A percentile compares a stretch with the other conserved stretches of the same genome.
Evolutionary conservation across 805 yeast species (phyloP).

Genomic region (Schwanniomyces pseudopolymorphus): DNA sequence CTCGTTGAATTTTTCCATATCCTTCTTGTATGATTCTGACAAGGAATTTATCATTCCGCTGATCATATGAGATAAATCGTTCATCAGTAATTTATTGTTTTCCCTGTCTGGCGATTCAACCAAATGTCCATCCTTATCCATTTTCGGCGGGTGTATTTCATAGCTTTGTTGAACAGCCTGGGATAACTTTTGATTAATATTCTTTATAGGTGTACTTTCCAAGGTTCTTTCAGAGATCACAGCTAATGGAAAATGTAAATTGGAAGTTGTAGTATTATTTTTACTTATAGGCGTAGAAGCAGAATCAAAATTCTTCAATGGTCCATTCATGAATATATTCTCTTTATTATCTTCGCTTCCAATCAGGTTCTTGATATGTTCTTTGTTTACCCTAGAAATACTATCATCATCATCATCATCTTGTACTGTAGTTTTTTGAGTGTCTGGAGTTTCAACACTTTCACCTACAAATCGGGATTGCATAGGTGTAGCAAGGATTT

Average conservation of each 20-base stretch:
- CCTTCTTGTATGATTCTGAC: slow-evolving; percentile 52
- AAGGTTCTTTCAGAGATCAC: slow-evolving; percentile 31
- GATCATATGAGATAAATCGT: slow-evolving; percentile 36
- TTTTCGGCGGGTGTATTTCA: slow-evolving; percentile 33
- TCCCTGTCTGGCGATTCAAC: slow-evolving; percentile 11
- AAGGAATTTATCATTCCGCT: slow-evolving; percentile 48
- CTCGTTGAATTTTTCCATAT: slow-evolving; percentile 40
- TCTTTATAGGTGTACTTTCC: slow-evolving; percentile 25
- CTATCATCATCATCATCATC: slow-evolving; percentile 38
- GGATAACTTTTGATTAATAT: slow-evolving; percentile 5
- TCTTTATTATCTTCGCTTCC: slow-evolving; percentile 47
- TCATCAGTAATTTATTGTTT: slow-evolving; percentile 23
- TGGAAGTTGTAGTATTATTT: slow-evolving; percentile 8
- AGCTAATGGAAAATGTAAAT: slow-evolving; percentile 26
- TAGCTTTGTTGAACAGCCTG: slow-evolving; percentile 12
- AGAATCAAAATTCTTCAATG: slow-evolving; percentile 22
- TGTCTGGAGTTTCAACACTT: slow-evolving; percentile 41
- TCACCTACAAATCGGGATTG: slow-evolving; percentile 15
- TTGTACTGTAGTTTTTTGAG: slow-evolving; percentile 44
- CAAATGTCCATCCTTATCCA: slow-evolving; percentile 31
- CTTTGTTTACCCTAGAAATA: slow-evolving; percentile 31
- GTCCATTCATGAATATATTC: slow-evolving; percentile 41
- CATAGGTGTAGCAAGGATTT: slow-evolving; percentile 29
- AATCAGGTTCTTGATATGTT: slow-evolving; percentile 29
- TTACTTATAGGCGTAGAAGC: slow-evolving; percentile 32